Conservation (phyloP, 441 rosid genomes). For the Pelargonium citronellum region DNA sequence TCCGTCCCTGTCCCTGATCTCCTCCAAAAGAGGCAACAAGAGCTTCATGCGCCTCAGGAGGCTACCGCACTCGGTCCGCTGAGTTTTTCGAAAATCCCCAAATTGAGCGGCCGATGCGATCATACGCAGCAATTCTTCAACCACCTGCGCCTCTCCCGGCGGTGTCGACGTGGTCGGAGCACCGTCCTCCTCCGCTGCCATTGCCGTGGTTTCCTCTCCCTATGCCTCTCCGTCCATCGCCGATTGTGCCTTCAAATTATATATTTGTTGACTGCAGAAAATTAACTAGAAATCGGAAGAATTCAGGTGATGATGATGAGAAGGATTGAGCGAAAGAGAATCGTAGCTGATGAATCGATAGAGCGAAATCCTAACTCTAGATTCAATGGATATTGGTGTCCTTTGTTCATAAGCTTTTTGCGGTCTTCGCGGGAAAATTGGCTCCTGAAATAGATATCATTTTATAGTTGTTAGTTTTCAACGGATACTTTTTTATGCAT, state of each 20-base stretch:
- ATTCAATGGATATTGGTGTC: conserved; percentile 14
- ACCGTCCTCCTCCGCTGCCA: conserved; percentile 19
- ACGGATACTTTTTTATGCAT: too few relatives aligned
- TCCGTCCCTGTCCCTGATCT: conserved; percentile 33
- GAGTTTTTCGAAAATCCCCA: conserved; percentile 40
- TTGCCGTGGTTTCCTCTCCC: conserved; percentile 11
- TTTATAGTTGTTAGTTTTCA: too few relatives aligned
- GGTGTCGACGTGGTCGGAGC: neutral
- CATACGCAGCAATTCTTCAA: conserved; percentile 23
- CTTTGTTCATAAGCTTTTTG: neutral
- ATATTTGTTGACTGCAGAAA: too few relatives aligned
- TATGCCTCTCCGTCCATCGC: conserved; percentile 29
- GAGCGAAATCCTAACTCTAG: conserved; percentile 26
- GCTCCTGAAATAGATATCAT: too few relatives aligned
- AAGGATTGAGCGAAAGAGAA: conserved; percentile 9
- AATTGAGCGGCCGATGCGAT: conserved; percentile 38
- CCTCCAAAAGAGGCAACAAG: conserved; percentile 52
- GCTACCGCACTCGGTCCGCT: conserved; percentile 41
- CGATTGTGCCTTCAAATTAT: neutral
- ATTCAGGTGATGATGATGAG: too few relatives aligned
- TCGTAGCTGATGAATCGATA: neutral
- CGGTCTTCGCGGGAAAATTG: too few relatives aligned
- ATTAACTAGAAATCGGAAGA: neutral
- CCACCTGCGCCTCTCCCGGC: conserved; percentile 21
- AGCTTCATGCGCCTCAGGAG: conserved; percentile 54